These are phyloP conservation scores for Alternaria brassicicola DNA, from an alignment of 2,329 filamentous ascomycete genomes.

Conservation along the genomic window DNA sequence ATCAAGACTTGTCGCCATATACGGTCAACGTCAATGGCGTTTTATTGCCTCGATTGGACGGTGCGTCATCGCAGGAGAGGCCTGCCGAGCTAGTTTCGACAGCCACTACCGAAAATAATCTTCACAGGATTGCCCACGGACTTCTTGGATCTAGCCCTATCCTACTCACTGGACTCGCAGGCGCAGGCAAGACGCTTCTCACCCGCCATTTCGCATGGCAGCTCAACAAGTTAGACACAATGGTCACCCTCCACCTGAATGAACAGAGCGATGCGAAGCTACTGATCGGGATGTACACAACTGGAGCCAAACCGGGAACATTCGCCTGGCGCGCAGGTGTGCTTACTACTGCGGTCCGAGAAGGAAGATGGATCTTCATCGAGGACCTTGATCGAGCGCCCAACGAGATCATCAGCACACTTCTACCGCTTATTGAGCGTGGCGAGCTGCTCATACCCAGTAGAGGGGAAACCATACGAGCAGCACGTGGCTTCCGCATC, in stretches of 20 bases:
- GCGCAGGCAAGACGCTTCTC: conserved; percentile 88
- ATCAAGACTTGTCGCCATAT: conserved; percentile 37
- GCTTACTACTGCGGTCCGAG: conserved; percentile 87
- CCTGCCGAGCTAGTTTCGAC: conserved; percentile 63
- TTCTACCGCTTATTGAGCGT: conserved; percentile 89
- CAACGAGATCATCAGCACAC: conserved; percentile 89
- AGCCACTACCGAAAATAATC: conserved; percentile 72
- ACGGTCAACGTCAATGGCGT: conserved; percentile 46
- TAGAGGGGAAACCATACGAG: conserved; percentile 82
- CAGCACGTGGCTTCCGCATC: conserved; percentile 83
- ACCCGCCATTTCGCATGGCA: conserved; percentile 81
- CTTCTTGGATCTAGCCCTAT: conserved; percentile 74
- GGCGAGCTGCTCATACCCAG: conserved; percentile 90
- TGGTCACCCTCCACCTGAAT: conserved; percentile 95
- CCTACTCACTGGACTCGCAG: conserved; percentile 80
- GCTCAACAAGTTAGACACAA: conserved; percentile 76
- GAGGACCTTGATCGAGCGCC: conserved; percentile 96
- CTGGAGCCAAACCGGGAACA: conserved; percentile 82
- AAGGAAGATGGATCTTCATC: conserved; percentile 95
- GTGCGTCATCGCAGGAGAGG: conserved; percentile 33
- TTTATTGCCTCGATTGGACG: conserved; percentile 48
- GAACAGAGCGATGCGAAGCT: conserved; percentile 98
- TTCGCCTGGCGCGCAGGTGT: conserved; percentile 94
- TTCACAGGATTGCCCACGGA: conserved; percentile 70
- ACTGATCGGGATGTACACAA: conserved; percentile 91